A percentile compares a stretch with the other conserved stretches of the same genome.
These are phyloP conservation scores for Zopfochytrium polystomum DNA, from an alignment of 371 early-diverging fungal species.

Conservation along the genomic window DNA sequence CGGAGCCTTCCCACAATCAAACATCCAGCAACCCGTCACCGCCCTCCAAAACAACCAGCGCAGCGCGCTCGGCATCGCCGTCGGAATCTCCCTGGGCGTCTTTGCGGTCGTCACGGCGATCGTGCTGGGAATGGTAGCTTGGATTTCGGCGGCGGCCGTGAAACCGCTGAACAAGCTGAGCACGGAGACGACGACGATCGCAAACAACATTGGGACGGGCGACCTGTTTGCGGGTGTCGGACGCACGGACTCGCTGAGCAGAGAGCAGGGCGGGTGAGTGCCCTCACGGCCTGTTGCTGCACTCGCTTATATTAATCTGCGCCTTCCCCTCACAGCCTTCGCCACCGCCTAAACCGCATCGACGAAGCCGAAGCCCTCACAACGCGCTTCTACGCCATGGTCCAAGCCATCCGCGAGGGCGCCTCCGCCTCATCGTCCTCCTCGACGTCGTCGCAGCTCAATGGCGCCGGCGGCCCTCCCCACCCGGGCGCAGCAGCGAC, in stretches of 20 bases:
- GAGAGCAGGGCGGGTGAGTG: not conserved
- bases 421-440: no score
- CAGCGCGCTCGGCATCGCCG: slow-evolving; percentile 1
- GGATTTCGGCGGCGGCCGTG: slow-evolving; percentile 21
- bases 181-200: slow-evolving; percentile 13
- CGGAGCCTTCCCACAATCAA: slow-evolving; percentile 19
- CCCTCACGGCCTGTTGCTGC: not conserved
- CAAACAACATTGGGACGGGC: slow-evolving; percentile 27
- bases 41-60: slow-evolving; percentile 14
- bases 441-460: no score
- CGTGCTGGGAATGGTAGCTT: slow-evolving; percentile 14
- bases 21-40: slow-evolving; percentile 19
- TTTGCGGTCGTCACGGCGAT: slow-evolving; percentile 16
- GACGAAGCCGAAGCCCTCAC: slow-evolving; percentile 27
- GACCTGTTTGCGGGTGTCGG: slow-evolving; percentile 26
- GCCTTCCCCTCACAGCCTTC: no score
- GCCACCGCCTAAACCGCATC: no score
- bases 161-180: slow-evolving; percentile 17
- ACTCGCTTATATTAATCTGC: no score
- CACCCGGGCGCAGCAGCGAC: no score
- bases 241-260: not conserved
- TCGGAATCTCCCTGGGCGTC: slow-evolving; percentile 22
- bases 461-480: no score
- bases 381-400: slow-evolving; percentile 26
- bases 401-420: slow-evolving; percentile 26